Conservation (phyloP, 2,329 filamentous ascomycete genomes). For the Ceratocystis lukuohia region DNA sequence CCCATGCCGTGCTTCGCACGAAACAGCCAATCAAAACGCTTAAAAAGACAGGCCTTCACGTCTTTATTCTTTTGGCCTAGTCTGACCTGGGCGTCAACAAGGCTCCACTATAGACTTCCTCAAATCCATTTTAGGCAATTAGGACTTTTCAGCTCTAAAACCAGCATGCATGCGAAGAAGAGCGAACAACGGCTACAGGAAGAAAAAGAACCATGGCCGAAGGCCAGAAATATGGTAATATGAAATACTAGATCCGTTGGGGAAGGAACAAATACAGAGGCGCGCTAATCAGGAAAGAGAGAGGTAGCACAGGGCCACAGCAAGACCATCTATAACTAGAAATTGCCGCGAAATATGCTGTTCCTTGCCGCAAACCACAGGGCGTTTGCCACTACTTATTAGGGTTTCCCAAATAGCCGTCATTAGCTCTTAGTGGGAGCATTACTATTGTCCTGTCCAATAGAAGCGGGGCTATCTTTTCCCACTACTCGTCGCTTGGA, state of each 20-base stretch:
- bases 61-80: conserved; percentile 1
- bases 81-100: conserved; percentile 29
- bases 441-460: no score
- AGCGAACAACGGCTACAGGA: not conserved
- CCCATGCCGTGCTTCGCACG: not conserved
- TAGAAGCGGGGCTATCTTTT: no score
- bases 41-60: not conserved
- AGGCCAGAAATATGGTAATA: no score
- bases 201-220: not conserved
- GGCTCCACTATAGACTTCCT: conserved; percentile 23
- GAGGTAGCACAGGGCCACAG: not conserved
- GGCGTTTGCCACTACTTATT: not conserved
- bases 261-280: not conserved
- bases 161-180: not conserved
- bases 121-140: conserved; percentile 12
- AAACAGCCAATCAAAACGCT: not conserved
- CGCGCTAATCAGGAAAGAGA: not conserved
- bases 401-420: no score
- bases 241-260: no score
- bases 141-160: not conserved
- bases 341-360: not conserved
- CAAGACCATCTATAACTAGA: not conserved
- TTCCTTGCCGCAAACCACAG: not conserved
- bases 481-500: no score
- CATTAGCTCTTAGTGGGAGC: no score